A percentile compares a stretch with the other conserved stretches of the same genome.
phyloP scores from a whole-genome alignment of 192 early-diverging fungal species.

The Phlyctochytrium bullatum region DNA sequence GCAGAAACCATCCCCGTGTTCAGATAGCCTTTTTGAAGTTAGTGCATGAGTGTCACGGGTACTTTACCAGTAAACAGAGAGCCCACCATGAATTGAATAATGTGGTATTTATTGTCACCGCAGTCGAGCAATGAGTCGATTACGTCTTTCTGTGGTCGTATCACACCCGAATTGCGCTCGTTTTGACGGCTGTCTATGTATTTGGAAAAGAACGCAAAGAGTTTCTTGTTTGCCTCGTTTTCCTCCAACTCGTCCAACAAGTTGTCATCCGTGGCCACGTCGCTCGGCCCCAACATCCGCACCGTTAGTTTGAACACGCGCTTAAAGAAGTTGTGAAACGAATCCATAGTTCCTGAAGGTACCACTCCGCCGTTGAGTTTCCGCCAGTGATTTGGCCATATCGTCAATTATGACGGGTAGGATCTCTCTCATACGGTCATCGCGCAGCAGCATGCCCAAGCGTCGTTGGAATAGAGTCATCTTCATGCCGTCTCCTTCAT shows the following conservation, averaged over 20 bases:
- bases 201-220: background rate
- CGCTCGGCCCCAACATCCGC: background rate
- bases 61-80: background rate
- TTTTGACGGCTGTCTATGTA: background rate
- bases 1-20: slow-evolving; percentile 1
- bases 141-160: background rate
- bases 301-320: slow-evolving; percentile 4
- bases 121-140: background rate
- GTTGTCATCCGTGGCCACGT: background rate
- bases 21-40: background rate
- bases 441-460: background rate
- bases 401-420: background rate
- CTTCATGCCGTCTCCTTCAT: background rate
- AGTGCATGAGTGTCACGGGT: background rate
- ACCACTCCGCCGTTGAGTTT: no score
- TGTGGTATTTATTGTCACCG: slow-evolving; percentile 1
- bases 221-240: background rate
- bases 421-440: background rate
- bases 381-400: no score
- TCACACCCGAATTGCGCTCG: background rate
- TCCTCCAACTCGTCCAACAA: background rate
- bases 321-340: slow-evolving; percentile 4
- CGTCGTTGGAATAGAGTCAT: background rate
- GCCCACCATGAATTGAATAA: background rate
- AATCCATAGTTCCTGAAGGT: background rate